phyloP scores from a whole-genome alignment of 2,329 filamentous ascomycete genomes.

The Apiospora phragmitis region DNA sequence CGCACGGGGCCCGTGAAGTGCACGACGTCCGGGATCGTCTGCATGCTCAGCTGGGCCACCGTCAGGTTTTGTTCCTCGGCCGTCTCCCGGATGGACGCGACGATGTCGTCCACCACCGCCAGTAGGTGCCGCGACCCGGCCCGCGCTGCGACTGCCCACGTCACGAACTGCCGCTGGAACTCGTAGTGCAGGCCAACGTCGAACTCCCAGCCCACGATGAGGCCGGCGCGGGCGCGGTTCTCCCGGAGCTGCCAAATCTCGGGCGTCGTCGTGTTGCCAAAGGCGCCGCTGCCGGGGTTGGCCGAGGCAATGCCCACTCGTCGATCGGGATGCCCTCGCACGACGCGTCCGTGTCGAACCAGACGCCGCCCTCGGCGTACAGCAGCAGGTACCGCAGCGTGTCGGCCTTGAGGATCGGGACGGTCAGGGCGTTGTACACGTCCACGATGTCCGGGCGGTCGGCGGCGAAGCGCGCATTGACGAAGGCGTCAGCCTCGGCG shows the following conservation, averaged over 20 bases:
- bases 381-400: conserved; percentile 18
- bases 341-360: conserved; percentile 18
- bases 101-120: conserved; percentile 22
- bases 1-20: conserved; percentile 19
- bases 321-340: conserved; percentile 24
- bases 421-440: conserved; percentile 22
- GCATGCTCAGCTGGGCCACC: conserved; percentile 13
- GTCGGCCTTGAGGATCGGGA: conserved; percentile 18
- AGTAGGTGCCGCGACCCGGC: conserved; percentile 12
- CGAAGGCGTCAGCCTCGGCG: conserved; percentile 44
- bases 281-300: too few species aligned
- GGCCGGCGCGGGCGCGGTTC: conserved; percentile 7
- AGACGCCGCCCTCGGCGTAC: conserved; percentile 18
- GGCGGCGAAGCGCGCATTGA: conserved; percentile 63
- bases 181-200: conserved; percentile 23
- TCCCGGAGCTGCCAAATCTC: conserved; percentile 8
- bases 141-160: conserved; percentile 13
- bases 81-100: conserved; percentile 13
- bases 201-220: conserved; percentile 32
- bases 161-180: conserved; percentile 17
- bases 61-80: conserved; percentile 13
- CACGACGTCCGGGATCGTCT: conserved; percentile 20
- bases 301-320: conserved; percentile 24
- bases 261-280: neutral
- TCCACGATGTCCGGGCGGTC: conserved; percentile 24